Conservation (phyloP, 495 filamentous ascomycete species). For the Aspergillus coremiiformis region DNA sequence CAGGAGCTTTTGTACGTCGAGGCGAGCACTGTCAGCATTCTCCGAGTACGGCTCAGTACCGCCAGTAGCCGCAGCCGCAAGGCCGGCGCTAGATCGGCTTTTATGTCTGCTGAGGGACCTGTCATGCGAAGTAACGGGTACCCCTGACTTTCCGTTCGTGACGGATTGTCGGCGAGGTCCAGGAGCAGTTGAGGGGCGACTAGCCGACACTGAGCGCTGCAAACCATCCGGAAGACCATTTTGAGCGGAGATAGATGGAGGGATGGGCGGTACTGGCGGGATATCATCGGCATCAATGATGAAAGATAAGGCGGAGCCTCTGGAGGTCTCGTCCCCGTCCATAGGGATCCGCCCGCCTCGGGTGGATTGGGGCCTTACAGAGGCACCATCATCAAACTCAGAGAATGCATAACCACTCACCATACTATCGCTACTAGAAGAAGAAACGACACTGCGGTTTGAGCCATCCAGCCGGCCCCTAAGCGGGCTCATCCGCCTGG, state of each 20-base stretch:
- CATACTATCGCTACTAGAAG: constrained; percentile 42
- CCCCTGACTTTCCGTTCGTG: constrained; percentile 18
- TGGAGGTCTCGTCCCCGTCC: constrained; percentile 30
- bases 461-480: constrained; percentile 31
- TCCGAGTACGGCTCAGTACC: background rate
- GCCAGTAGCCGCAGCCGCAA: constrained; percentile 21
- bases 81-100: constrained; percentile 32
- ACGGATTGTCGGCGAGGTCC: constrained; percentile 19
- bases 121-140: constrained; percentile 7
- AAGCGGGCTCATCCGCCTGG: constrained; percentile 35
- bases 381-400: constrained; percentile 30
- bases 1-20: constrained; percentile 32
- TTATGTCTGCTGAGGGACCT: constrained; percentile 30
- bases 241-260: constrained; percentile 30
- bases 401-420: constrained; percentile 34
- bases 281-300: constrained; percentile 22
- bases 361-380: constrained; percentile 22
- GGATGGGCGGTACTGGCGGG: constrained; percentile 40
- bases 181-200: constrained; percentile 35
- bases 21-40: constrained; percentile 9
- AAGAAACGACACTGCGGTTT: constrained; percentile 32
- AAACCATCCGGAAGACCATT: constrained; percentile 33
- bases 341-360: constrained; percentile 16
- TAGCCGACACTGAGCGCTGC: constrained; percentile 28
- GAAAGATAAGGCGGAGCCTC: constrained; percentile 18